A percentile compares a stretch with the other conserved stretches of the same genome.
Conservation (phyloP, 176 grass and related monocot genomes). For the Miscanthus lutarioriparius region DNA sequence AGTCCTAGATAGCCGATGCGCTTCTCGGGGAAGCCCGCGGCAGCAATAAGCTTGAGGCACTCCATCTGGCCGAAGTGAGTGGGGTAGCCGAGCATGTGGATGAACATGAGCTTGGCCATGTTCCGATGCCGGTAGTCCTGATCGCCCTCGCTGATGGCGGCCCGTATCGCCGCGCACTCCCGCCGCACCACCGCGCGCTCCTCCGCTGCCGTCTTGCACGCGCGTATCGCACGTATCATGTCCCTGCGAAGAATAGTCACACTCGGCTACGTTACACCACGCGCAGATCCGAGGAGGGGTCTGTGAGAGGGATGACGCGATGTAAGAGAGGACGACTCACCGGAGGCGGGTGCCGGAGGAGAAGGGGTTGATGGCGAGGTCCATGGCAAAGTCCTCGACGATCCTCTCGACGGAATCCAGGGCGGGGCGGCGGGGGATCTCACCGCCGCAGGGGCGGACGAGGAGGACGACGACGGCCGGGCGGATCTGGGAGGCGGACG, state of each 20-base stretch:
- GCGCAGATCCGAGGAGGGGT: conserved; percentile 11
- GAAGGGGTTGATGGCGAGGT: conserved; percentile 95
- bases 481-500: conserved; percentile 55
- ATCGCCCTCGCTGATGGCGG: conserved; percentile 93
- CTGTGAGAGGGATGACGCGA: not conserved
- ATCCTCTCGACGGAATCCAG: conserved; percentile 47
- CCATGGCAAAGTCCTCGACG: conserved; percentile 53
- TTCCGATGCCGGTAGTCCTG: conserved; percentile 95
- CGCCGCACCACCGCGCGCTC: conserved; percentile 96
- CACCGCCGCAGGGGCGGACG: conserved; percentile 22
- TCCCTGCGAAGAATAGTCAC: conserved; percentile 51
- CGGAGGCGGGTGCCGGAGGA: conserved; percentile 94
- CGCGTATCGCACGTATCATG: conserved; percentile 96
- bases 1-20: conserved; percentile 97
- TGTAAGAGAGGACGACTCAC: conserved; percentile 40
- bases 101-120: conserved; percentile 99
- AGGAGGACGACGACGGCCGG: conserved; percentile 41
- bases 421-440: conserved; percentile 14
- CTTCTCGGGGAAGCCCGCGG: conserved; percentile 94
- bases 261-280: not conserved
- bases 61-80: conserved; percentile 99
- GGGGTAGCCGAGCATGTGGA: conserved; percentile 99
- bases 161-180: conserved; percentile 96
- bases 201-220: conserved; percentile 98
- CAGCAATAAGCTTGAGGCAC: conserved; percentile 98